Base-by-base conservation (phyloP, 192 early-diverging fungal genomes). In the Rhizoclosmatium sp. region DNA sequence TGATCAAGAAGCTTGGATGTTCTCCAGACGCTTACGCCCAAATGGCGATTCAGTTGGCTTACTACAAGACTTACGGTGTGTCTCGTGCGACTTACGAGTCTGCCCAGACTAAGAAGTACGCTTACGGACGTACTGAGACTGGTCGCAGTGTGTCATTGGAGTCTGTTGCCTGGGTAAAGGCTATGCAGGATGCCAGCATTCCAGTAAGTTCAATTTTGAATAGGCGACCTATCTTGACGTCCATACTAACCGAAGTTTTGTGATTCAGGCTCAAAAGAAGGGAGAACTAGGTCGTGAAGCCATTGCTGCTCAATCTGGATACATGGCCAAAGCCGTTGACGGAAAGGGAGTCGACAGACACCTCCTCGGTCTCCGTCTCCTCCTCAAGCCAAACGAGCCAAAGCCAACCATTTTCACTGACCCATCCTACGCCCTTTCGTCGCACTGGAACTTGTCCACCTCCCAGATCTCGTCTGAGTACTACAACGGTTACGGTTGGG, bases 21-120 rank as follows among this genome's bases (percentile, higher is more conserved):
- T 88, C 86, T 12, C 88, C 88, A 44, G 88, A 89, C 65, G 88
- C 86, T 1, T 89, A 87, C 66, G 86, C 83, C n/a, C 88, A 89
- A 72, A 96, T 99, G 96, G 91, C 93, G 59, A 96, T 98, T 75
- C 98, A 99, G 88, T 88, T 98, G 44, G 98, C 95, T 19, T 97
- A 98, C 87, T 96, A 90, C 84, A 95, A 95, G 83, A 92, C 95
- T 83, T 91, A 95, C 78, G 95, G 95, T 45, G 81, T 82, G 12
- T 90, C 82, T 64, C 82, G 87, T 39, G 90, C 97, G 3, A 98
- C 97, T 4, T 99, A 99, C 84, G 98, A 99, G 85, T 92, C 92
- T 76, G 96, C 94, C 48, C 93, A 94, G 88, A 97, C 95, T 42
- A 89, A 95, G 80, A 56, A 94, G 86, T 99, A 94, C 88, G 91